phyloP scores from a whole-genome alignment of 352 stramenopile genomes.

The Globisporangium rhizosaccharum region DNA sequence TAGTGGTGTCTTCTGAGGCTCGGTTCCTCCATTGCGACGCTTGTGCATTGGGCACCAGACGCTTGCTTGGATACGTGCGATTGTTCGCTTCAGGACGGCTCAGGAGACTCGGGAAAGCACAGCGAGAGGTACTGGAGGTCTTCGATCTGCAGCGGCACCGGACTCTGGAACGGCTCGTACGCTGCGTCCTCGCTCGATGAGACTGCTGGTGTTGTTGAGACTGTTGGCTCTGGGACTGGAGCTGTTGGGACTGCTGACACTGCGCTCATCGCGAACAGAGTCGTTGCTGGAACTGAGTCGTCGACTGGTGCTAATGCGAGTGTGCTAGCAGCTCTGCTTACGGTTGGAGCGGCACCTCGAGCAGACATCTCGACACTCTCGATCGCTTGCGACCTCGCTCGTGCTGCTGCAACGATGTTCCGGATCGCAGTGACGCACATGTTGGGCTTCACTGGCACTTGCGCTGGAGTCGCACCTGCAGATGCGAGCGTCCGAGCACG shows the following conservation, averaged over 20 bases:
- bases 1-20: too few species aligned
- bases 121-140: constrained; percentile 28
- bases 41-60: background rate
- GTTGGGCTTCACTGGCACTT: background rate
- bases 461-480: background rate
- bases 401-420: background rate
- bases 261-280: too few species aligned
- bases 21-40: too few species aligned
- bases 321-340: too few species aligned
- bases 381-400: background rate
- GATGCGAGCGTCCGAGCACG: constrained; percentile 9
- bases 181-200: too few species aligned
- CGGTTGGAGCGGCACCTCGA: too few species aligned
- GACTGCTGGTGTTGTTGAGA: too few species aligned
- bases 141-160: constrained; percentile 30
- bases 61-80: background rate
- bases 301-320: background rate
- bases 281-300: too few species aligned
- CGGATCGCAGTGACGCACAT: constrained; percentile 9
- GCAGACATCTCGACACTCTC: background rate
- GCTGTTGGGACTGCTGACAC: background rate
- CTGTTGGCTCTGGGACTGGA: background rate
- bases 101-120: background rate
- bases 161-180: constrained; percentile 33
- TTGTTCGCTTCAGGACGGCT: background rate